Evolutionary conservation across 1,284 basidiomycete genomes (phyloP), one percentile per base, ranked within the genome.

Genomic region (Apiotrichum mycotoxinovorans): DNA sequence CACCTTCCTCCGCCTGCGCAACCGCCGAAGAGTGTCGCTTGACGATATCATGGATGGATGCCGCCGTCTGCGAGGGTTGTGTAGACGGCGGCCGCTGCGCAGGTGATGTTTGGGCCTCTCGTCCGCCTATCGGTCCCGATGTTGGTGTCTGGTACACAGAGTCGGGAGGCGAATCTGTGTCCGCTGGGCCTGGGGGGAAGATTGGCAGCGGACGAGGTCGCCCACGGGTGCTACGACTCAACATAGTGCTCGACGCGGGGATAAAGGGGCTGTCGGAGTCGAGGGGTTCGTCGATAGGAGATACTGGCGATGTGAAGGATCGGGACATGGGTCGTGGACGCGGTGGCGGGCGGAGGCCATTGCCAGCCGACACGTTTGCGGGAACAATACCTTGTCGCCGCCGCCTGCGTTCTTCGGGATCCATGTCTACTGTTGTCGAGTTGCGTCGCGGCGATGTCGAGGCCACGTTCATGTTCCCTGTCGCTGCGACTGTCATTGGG

Each of bases 31-130:
- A 69, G 57, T 80, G 78, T 15, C 65, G 61, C 10, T 68, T 60
- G 42, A 80, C 71, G 57, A 81, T 80, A 40, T 80, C 79, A 40
- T 73, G 71, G 45, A 79, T 79, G 1, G 73, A 71, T 52, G 25
- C 14, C 22, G 27, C 44, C 2, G 37, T n/a, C 9, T 23, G 49
- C 18, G 20, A 11, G 9, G 41, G 23, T 17, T 25, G 42, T 17
- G 42, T 26, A 25, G 23, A 15, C 3, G 23, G 15, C 7, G 42
- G 23, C 20, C n/a, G n/a, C n/a, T n/a, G n/a, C n/a, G n/a, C n/a
- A n/a, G 40, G 40, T 5, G 40, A 12, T 17, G 42, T 10, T 14
- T 43, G 23, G 4, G 42, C 42, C 20, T 23, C 4, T 11, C 25
- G 42, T 14, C 15, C 23, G 17, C 23, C 25, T 4, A 8, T 26